Percentiles rank a stretch among this genome's conserved stretches.
Conservation (phyloP, 106 monocot genomes). For the Dendrobium huoshanense region DNA sequence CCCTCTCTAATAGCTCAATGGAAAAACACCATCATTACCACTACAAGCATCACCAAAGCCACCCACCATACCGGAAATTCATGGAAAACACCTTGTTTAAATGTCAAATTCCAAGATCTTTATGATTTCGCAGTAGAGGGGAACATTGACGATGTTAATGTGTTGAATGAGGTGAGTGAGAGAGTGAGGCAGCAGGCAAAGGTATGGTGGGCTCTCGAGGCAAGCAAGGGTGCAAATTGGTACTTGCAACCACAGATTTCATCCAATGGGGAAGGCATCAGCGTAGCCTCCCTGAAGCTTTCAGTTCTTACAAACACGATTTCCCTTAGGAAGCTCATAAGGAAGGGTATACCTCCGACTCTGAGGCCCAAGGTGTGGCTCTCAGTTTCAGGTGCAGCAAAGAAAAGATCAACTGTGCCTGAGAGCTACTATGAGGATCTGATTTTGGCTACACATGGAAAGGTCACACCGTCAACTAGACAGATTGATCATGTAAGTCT, state of each 20-base stretch:
- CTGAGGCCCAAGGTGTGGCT: conserved; percentile 86
- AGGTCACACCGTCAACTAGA: conserved; percentile 73
- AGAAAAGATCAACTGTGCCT: conserved; percentile 90
- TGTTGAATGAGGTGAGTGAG: conserved; percentile 96
- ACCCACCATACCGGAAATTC: conserved; percentile 6
- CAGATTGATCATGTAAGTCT: conserved; percentile 94
- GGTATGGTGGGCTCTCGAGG: conserved; percentile 91
- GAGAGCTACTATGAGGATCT: conserved; percentile 94
- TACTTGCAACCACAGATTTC: conserved; percentile 66
- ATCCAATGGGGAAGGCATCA: conserved; percentile 50
- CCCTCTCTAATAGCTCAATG: conserved; percentile 24
- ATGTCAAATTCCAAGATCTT: conserved; percentile 93
- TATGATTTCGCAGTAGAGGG: conserved; percentile 89
- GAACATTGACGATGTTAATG: conserved; percentile 87
- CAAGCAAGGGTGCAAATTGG: conserved; percentile 89
- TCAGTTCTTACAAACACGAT: conserved; percentile 62
- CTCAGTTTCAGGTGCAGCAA: conserved; percentile 73
- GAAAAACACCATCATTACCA: conserved; percentile 18
- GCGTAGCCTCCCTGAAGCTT: conserved; percentile 51
- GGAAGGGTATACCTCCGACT: conserved; percentile 80
- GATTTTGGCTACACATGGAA: conserved; percentile 66
- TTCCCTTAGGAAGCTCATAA: conserved; percentile 60
- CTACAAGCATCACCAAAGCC: conserved; percentile 17
- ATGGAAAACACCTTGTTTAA: conserved; percentile 26
- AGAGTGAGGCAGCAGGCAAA: conserved; percentile 71